A percentile compares a stretch with the other conserved stretches of the same genome.
phyloP scores from a whole-genome alignment of 495 filamentous ascomycete genomes.

The Lasiosphaeriaceae sp. region DNA sequence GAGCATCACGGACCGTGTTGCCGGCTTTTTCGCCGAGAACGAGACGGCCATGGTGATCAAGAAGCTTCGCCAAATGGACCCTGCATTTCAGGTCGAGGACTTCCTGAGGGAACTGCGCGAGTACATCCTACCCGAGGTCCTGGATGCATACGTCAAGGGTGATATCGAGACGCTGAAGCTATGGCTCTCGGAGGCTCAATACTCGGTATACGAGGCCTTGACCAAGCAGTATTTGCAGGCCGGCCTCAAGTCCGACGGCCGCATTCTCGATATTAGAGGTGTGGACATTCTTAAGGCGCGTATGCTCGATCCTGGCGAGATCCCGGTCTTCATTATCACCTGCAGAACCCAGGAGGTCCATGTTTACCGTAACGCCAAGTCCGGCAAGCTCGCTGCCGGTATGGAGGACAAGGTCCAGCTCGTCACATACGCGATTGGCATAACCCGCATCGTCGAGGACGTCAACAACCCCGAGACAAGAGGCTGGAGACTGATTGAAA shows the following conservation, averaged over 20 bases:
- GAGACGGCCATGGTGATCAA: slow-evolving; percentile 96
- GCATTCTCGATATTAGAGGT: slow-evolving; percentile 88
- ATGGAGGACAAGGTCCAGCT: slow-evolving; percentile 99
- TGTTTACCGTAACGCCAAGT: slow-evolving; percentile 89
- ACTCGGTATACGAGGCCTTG: slow-evolving; percentile 86
- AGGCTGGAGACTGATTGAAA: slow-evolving; percentile 94
- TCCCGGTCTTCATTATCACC: slow-evolving; percentile 95
- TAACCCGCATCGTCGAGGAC: slow-evolving; percentile 89
- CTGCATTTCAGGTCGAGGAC: slow-evolving; percentile 86
- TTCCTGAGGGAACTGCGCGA: slow-evolving; percentile 94
- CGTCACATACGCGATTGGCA: slow-evolving; percentile 95
- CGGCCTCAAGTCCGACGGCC: slow-evolving; percentile 88
- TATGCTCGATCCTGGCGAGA: slow-evolving; percentile 93
- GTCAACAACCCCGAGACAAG: slow-evolving; percentile 95
- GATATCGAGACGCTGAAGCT: slow-evolving; percentile 86
- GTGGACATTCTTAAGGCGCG: slow-evolving; percentile 87
- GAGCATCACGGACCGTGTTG: slow-evolving; percentile 86
- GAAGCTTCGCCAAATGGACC: slow-evolving; percentile 96
- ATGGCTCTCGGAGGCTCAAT: slow-evolving; percentile 95
- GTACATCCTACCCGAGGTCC: slow-evolving; percentile 95
- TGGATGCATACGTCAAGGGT: slow-evolving; percentile 97
- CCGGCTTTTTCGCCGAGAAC: slow-evolving; percentile 96
- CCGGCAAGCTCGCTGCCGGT: slow-evolving; percentile 83
- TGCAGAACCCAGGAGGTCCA: slow-evolving; percentile 98
- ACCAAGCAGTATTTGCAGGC: slow-evolving; percentile 91